A percentile compares a stretch with the other conserved stretches of the same genome.
phyloP scores from a whole-genome alignment of 352 stramenopile genomes.

The Pythium diclinum region DNA sequence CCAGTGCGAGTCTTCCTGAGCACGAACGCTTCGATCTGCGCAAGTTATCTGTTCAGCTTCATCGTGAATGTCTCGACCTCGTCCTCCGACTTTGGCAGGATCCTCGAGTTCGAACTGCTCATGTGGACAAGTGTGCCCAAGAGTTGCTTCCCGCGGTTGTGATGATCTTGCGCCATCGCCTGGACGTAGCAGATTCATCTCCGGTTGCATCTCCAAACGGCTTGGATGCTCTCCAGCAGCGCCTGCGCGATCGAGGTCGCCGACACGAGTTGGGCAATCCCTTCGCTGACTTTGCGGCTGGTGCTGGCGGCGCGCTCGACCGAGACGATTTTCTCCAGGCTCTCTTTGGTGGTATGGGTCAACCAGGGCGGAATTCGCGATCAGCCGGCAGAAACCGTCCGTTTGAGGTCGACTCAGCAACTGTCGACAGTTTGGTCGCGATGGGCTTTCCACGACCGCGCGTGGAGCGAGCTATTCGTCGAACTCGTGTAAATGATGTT shows the following conservation, averaged over 20 bases:
- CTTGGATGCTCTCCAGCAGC: conserved; percentile 16
- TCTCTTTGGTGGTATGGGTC: conserved; percentile 42
- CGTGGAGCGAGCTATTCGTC: conserved; percentile 89
- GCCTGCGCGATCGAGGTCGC: neutral
- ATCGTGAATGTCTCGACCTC: conserved; percentile 53
- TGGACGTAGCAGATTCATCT: conserved; percentile 41
- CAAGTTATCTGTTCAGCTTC: conserved; percentile 57
- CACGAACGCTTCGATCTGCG: conserved; percentile 42
- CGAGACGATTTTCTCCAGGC: conserved; percentile 32
- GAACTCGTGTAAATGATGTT: conserved; percentile 88
- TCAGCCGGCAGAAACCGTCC: conserved; percentile 19
- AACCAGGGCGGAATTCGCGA: conserved; percentile 11
- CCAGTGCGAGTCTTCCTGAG: conserved; percentile 17
- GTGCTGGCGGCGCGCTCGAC: conserved; percentile 15
- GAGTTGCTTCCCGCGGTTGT: conserved; percentile 69
- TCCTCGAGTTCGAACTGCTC: conserved; percentile 37
- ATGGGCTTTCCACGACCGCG: conserved; percentile 94
- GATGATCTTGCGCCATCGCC: conserved; percentile 73
- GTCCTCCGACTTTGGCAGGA: conserved; percentile 63
- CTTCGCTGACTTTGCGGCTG: conserved; percentile 20
- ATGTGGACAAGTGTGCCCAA: conserved; percentile 49
- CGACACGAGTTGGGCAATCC: conserved; percentile 14
- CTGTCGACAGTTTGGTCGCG: conserved; percentile 90
- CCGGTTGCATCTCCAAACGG: conserved; percentile 13
- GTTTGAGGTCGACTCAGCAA: conserved; percentile 89